Conservation (phyloP, 805 yeast species). For the Sporopachydermia lactativora region DNA sequence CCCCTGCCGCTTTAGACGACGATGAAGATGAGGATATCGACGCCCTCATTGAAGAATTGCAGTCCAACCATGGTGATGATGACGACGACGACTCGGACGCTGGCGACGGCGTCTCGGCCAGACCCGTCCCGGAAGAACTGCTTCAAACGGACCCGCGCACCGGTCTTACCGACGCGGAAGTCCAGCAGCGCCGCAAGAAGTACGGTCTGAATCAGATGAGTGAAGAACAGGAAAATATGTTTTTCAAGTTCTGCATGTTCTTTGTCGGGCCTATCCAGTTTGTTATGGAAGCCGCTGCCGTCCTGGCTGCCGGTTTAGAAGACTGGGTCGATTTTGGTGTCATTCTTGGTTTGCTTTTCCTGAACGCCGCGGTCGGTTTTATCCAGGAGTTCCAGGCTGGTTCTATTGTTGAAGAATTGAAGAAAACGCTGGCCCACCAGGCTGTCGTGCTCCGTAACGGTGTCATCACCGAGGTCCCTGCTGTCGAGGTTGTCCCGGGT, state of each 20-base stretch:
- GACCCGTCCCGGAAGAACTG: conserved; percentile 76
- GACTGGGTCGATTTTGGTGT: conserved; percentile 99
- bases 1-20: conserved; percentile 41
- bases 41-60: conserved; percentile 46
- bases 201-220: conserved; percentile 84
- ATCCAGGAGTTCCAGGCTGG: conserved; percentile 97
- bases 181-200: conserved; percentile 73
- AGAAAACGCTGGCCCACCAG: conserved; percentile 86
- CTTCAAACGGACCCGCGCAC: conserved; percentile 66
- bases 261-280: conserved; percentile 93
- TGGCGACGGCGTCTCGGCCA: conserved; percentile 41
- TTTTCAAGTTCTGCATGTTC: conserved; percentile 72
- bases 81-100: conserved; percentile 31
- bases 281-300: conserved; percentile 94
- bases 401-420: conserved; percentile 90
- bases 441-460: conserved; percentile 83
- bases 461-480: conserved; percentile 56
- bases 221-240: conserved; percentile 70
- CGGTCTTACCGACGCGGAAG: conserved; percentile 74
- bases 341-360: conserved; percentile 72
- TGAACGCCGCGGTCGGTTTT: conserved; percentile 92
- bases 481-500: conserved; percentile 89
- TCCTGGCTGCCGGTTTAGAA: conserved; percentile 89
- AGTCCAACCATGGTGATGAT: conserved; percentile 30
- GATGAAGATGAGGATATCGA: conserved; percentile 59